Base-by-base conservation (phyloP, 495 filamentous ascomycete species). In the Aspergillus indologenus region DNA sequence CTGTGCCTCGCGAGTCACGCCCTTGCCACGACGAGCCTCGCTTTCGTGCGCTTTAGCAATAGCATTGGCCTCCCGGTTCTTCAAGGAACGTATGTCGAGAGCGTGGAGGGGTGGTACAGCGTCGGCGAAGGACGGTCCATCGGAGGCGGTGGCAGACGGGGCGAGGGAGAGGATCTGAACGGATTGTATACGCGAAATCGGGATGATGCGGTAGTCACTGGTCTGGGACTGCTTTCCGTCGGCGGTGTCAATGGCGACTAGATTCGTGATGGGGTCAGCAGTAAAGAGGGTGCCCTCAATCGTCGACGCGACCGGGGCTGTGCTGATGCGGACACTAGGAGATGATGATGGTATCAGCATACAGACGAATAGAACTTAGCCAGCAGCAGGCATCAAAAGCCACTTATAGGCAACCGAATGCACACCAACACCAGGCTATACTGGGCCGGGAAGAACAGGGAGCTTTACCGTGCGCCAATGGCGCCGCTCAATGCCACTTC, bases 201-300 rank as follows among this genome's bases (percentile, higher is more conserved):
- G 84, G 52, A 90, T 73, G 57, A 88, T 78, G 48, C 82, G 85
- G 67, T 86, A 87, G 64, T 87, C 83, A 45, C 80, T 80, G n/a
- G 73, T 71, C 61, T 76, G 74, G 9, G 68, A 59, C 56, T 74
- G 67, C 52, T 78, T 74, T 11, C 67, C 55, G 42, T 80, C 71
- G 53, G 72, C 60, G 51, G 78, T 82, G 72, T 86, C 81, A 62
- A 90, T 77, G 12, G 83, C 81, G 56, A 90, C 74, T 20, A 87
- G 79, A 70, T 86, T 86, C 53, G 85, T 86, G 66, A 84, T 76
- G 34, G 85, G 83, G 66, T 82, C 85, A 53, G 82, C 82, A n/a
- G 87, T 85, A 68, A 84, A 88, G 50, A 90, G 77, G 17, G 76
- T 83, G 56, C 87, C 87, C 69, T 88, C 85, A 53, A 84, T 70